Conservation (phyloP, 2,329 filamentous ascomycete species). For the Colletotrichum sp. region DNA sequence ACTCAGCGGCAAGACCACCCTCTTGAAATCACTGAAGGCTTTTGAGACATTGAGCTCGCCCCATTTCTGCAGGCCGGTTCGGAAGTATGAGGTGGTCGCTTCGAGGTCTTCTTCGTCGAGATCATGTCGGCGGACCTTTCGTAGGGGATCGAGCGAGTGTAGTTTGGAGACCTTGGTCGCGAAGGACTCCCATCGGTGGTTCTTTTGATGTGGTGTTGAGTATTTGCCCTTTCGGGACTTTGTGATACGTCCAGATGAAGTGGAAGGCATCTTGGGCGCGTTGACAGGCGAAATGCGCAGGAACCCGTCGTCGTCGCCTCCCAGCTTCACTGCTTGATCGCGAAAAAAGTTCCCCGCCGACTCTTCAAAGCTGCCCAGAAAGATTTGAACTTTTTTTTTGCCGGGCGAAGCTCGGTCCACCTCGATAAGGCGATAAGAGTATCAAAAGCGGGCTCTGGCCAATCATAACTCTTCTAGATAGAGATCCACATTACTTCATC, state of each 20-base stretch:
- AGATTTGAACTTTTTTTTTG: constrained; percentile 23
- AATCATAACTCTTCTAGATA: not conserved
- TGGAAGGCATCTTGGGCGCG: constrained; percentile 59
- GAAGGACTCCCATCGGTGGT: constrained; percentile 91
- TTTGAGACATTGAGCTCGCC: constrained; percentile 87
- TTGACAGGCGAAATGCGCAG: constrained; percentile 10
- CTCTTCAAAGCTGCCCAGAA: constrained; percentile 14
- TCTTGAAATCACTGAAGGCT: constrained; percentile 77
- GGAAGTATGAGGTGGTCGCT: constrained; percentile 84
- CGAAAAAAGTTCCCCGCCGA: constrained; percentile 20
- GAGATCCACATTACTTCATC: constrained; percentile 5
- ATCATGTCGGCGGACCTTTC: constrained; percentile 83
- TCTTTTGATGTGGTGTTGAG: constrained; percentile 76
- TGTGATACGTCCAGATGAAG: constrained; percentile 68
- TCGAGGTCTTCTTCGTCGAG: constrained; percentile 80
- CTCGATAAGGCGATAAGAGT: constrained; percentile 22
- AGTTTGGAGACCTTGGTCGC: constrained; percentile 88
- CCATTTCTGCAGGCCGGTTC: constrained; percentile 85
- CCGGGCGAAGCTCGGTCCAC: constrained; percentile 4
- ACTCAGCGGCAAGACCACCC: constrained; percentile 76
- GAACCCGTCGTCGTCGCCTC: constrained; percentile 17
- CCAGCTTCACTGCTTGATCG: constrained; percentile 22
- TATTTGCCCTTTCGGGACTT: constrained; percentile 74
- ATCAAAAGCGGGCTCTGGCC: not conserved
- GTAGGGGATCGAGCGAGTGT: constrained; percentile 87